Conservation (phyloP, 768 basidiomycete species). For the Coprinopsis marcescibilis region DNA sequence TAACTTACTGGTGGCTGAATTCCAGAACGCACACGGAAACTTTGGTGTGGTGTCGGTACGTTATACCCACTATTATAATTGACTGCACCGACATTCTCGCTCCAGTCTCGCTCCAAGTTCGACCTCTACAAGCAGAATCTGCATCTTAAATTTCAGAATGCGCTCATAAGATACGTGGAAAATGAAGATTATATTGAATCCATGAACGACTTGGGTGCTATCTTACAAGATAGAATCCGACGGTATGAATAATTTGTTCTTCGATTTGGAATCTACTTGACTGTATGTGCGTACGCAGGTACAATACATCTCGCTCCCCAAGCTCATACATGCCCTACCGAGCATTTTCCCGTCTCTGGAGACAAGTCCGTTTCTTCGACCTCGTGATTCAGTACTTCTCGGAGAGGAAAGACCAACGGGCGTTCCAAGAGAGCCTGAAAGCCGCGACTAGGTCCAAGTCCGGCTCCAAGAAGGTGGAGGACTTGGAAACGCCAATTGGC, state of each 20-base stretch:
- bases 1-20: conserved; percentile 75
- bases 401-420: conserved; percentile 26
- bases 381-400: conserved; percentile 31
- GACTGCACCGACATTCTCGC: conserved; percentile 3
- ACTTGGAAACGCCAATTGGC: conserved; percentile 52
- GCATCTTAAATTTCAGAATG: conserved; percentile 62
- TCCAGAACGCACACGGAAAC: conserved; percentile 69
- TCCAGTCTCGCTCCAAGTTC: conserved; percentile 69
- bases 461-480: conserved; percentile 31
- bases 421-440: conserved; percentile 13
- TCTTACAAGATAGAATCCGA: conserved; percentile 51
- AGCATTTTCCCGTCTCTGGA: conserved; percentile 25
- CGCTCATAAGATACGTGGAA: conserved; percentile 59
- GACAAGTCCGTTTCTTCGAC: conserved; percentile 12
- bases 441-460: conserved; percentile 11
- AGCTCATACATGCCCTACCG: conserved; percentile 32
- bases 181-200: conserved; percentile 71
- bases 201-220: conserved; percentile 61
- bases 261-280: background rate
- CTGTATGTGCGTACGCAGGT: conserved; percentile 18
- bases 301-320: conserved; percentile 25
- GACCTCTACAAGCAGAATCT: conserved; percentile 83
- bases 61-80: conserved; percentile 7
- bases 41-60: conserved; percentile 74
- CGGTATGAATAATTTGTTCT: conserved; percentile 27